A percentile compares a stretch with the other conserved stretches of the same genome.
phyloP scores from a whole-genome alignment of 164 flowering plant genomes.

The Vitis cinerea region DNA sequence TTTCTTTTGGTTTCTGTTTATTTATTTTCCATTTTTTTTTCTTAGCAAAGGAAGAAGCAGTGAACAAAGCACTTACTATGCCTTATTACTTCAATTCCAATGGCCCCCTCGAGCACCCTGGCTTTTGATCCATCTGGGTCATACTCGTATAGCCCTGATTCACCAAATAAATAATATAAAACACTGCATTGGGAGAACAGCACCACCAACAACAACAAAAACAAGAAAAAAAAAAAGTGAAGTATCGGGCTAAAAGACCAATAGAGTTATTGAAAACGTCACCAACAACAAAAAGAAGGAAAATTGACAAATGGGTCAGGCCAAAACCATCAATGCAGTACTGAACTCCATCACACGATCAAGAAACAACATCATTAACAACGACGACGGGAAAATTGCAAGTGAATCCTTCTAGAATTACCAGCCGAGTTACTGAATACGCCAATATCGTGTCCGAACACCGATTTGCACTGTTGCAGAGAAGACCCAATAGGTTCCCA shows the following conservation, averaged over 20 bases:
- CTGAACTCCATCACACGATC: too few species aligned
- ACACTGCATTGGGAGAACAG: background rate
- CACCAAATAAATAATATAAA: conserved; percentile 10
- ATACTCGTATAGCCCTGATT: conserved; percentile 60
- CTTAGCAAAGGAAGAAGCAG: background rate
- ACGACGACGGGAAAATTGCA: background rate
- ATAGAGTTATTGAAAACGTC: too few species aligned
- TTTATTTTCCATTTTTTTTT: too few species aligned
- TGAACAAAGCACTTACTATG: conserved; percentile 49
- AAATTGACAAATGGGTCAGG: background rate
- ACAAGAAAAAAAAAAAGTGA: background rate
- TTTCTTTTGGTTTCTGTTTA: too few species aligned
- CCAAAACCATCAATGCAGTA: background rate
- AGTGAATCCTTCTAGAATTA: conserved; percentile 17
- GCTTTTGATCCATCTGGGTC: conserved; percentile 82
- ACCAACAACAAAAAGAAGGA: background rate
- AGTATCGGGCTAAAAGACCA: background rate
- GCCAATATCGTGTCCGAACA: conserved; percentile 65
- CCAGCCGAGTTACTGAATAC: conserved; percentile 89
- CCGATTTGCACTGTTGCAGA: conserved; percentile 60
- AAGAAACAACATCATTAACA: too few species aligned
- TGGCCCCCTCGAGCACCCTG: conserved; percentile 48
- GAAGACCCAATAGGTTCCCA: conserved; percentile 58
- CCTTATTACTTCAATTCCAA: conserved; percentile 74
- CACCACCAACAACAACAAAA: background rate